phyloP scores from a whole-genome alignment of 2,329 filamentous ascomycete species.

The Stagonosporopsis vannaccii region DNA sequence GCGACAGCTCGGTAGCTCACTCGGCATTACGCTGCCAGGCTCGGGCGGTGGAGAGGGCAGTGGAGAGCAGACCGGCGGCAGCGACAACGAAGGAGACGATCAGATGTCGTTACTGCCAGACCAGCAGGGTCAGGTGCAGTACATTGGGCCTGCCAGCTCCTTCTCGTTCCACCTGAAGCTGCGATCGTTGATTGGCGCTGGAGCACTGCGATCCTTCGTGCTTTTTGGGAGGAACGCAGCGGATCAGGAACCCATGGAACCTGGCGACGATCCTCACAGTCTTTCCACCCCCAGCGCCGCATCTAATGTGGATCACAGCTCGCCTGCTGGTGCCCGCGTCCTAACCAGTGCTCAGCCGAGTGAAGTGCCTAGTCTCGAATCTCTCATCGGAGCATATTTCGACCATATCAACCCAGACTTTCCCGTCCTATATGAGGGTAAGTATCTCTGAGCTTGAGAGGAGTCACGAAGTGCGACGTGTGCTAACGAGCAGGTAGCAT shows the following conservation, averaged over 20 bases:
- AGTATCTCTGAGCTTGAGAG: not conserved
- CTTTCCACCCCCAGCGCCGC: constrained; percentile 32
- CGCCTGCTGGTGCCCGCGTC: constrained; percentile 28
- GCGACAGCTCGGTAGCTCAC: constrained; percentile 48
- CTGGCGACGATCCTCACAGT: constrained; percentile 26
- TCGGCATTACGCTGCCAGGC: constrained; percentile 52
- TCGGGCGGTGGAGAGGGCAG: constrained; percentile 23
- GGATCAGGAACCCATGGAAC: constrained; percentile 32
- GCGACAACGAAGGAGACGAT: constrained; percentile 44
- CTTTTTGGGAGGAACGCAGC: constrained; percentile 54
- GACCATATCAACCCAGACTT: constrained; percentile 53
- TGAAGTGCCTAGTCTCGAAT: constrained; percentile 37
- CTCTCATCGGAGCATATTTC: constrained; percentile 52
- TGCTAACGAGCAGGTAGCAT: constrained; percentile 11
- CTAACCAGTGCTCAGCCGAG: constrained; percentile 13
- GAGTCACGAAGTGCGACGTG: not conserved
- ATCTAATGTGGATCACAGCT: constrained; percentile 32
- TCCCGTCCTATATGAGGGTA: constrained; percentile 53
- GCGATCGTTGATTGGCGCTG: constrained; percentile 47
- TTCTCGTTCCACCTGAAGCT: constrained; percentile 54
- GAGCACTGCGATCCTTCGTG: constrained; percentile 46
- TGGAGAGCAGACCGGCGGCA: constrained; percentile 27
- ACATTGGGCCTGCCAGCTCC: constrained; percentile 54
- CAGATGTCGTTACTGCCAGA: constrained; percentile 49
- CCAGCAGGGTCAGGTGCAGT: constrained; percentile 55